Evolutionary conservation across 495 filamentous ascomycete species (phyloP).

Genomic region (Neurospora sp.): DNA sequence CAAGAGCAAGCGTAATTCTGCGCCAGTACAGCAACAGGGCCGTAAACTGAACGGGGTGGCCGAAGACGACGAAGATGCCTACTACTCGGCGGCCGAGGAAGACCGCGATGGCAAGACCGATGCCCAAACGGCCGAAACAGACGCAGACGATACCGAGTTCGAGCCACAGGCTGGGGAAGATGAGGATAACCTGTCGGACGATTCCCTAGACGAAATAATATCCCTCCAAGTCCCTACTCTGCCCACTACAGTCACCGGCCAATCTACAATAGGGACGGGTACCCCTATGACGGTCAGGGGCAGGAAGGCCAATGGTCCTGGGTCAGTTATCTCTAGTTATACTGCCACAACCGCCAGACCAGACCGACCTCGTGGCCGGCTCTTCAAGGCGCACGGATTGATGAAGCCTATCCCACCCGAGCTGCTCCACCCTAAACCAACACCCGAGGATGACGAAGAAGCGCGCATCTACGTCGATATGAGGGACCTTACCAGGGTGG

Average conservation of each 20-base stretch:
- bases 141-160: conserved; percentile 37
- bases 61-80: conserved; percentile 67
- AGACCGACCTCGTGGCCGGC: conserved; percentile 44
- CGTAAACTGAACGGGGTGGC: conserved; percentile 48
- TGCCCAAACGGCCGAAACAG: conserved; percentile 29
- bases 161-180: conserved; percentile 49
- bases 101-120: conserved; percentile 35
- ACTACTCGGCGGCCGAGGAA: conserved; percentile 80
- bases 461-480: conserved; percentile 82
- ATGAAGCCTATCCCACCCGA: conserved; percentile 62
- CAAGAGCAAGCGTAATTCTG: conserved; percentile 26
- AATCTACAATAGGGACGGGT: conserved; percentile 61
- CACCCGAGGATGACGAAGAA: conserved; percentile 70
- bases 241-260: conserved; percentile 51
- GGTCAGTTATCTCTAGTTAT: conserved; percentile 76
- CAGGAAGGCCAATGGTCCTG: conserved; percentile 58
- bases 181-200: conserved; percentile 59
- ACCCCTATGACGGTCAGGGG: conserved; percentile 59
- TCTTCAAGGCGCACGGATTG: conserved; percentile 73
- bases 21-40: conserved; percentile 24
- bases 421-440: conserved; percentile 73
- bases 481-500: conserved; percentile 70
- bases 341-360: conserved; percentile 67
- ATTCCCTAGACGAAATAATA: conserved; percentile 73
- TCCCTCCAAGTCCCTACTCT: conserved; percentile 72